Evolutionary conservation across 2,329 filamentous ascomycete genomes (phyloP).

Genomic region (Cordyceps cicadae): DNA sequence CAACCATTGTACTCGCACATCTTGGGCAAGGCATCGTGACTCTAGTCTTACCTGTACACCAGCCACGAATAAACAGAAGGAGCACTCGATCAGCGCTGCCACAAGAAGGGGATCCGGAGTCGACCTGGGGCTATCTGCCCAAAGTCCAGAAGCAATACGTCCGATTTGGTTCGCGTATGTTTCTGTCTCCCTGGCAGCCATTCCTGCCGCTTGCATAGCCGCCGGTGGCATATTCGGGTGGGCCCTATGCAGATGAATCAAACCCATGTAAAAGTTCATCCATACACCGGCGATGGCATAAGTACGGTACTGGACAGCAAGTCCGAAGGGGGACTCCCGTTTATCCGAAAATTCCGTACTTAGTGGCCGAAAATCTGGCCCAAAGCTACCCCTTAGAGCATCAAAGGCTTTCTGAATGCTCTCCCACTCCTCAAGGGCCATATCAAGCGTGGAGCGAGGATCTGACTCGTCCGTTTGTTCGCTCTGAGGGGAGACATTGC

Average conservation of each 20-base stretch:
- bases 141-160: conserved; percentile 67
- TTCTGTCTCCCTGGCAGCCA: conserved; percentile 65
- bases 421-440: conserved; percentile 72
- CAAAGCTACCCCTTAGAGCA: conserved; percentile 56
- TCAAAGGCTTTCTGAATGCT: conserved; percentile 64
- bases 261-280: conserved; percentile 77
- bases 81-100: conserved; percentile 73
- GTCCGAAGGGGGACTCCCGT: conserved; percentile 68
- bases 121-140: conserved; percentile 41
- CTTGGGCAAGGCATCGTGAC: background rate
- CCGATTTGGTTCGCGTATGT: conserved; percentile 67
- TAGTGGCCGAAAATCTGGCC: conserved; percentile 68
- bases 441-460: conserved; percentile 55
- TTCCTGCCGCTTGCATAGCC: conserved; percentile 75
- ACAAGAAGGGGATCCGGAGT: conserved; percentile 61
- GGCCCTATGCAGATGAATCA: conserved; percentile 71
- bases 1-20: conserved; percentile 10
- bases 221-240: conserved; percentile 89
- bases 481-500: conserved; percentile 33
- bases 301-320: conserved; percentile 71
- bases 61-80: conserved; percentile 78
- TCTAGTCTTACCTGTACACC: conserved; percentile 54
- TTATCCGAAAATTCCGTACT: conserved; percentile 56
- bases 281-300: conserved; percentile 83
- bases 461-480: conserved; percentile 45